Conservation (phyloP, 176 grass and related monocot genomes). For the Carex parvula region DNA sequence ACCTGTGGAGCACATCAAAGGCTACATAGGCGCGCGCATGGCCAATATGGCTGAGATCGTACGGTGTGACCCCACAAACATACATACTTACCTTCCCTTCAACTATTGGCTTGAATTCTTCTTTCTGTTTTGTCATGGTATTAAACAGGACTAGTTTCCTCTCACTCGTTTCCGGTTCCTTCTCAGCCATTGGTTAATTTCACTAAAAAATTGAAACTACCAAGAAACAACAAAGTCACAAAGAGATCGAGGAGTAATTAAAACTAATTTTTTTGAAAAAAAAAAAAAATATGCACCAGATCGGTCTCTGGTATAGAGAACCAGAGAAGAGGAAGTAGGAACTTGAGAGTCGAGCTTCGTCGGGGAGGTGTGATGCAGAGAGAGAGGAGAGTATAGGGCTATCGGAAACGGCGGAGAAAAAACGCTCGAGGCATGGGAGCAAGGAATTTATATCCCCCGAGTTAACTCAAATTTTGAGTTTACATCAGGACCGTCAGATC, state of each 20-base stretch:
- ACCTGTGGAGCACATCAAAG: slow-evolving; percentile 80
- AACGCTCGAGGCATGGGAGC: background rate
- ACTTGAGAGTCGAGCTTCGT: background rate
- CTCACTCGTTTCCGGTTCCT: background rate
- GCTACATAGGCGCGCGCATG: slow-evolving; percentile 74
- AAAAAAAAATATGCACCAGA: background rate
- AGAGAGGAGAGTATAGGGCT: background rate
- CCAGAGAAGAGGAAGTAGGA: background rate
- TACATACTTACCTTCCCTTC: slow-evolving; percentile 80
- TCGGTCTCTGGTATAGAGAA: background rate
- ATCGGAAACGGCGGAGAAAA: background rate
- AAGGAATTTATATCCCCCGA: background rate
- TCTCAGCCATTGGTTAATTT: slow-evolving; percentile 6
- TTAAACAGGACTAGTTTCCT: slow-evolving; percentile 53
- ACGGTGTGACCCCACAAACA: slow-evolving; percentile 79
- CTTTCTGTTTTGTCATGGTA: slow-evolving; percentile 68
- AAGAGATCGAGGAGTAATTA: background rate
- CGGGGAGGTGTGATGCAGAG: background rate
- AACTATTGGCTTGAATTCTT: slow-evolving; percentile 60
- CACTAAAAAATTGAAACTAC: background rate
- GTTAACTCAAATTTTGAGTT: background rate
- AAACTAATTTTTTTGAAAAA: no score
- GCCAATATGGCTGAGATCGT: slow-evolving; percentile 79
- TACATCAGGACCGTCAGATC: background rate
- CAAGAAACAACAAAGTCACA: background rate